Base-by-base conservation (phyloP, 495 filamentous ascomycete genomes). In the Melanomma pulvis-pyrius region DNA sequence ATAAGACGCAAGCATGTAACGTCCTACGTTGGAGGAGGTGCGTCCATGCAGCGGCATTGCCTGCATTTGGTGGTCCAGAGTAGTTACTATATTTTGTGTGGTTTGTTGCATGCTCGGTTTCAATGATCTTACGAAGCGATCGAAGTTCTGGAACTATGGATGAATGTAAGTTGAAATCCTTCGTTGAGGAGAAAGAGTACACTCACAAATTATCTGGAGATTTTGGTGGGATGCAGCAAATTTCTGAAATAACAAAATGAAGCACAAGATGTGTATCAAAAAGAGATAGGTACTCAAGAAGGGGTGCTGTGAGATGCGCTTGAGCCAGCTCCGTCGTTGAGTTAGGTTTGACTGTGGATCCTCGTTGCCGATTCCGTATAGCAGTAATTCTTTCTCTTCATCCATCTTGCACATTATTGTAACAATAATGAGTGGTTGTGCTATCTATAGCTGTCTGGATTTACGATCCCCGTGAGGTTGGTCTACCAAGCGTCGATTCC, bases 61-160 rank as follows among this genome's bases (percentile, higher is more conserved):
- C 26, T 12, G 1, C 26, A 28, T 51, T 52, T 6, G 59, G 59
- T 8, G 46, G 59, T 3, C 59, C 59, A 1, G 59, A 61, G 32
- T 36, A 61, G 25, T 24, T 34, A 11, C 17, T 52, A 22, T 51
- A 61, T 8, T 46, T 25, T 8, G 47, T 61, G 29, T 61, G 59
- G 28, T 61, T 61, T 32, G 59, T 61, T 13, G 48, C 59, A 28
- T 61, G 59, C 21, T 39, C 30, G 25, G 7, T 4, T 8, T 51
- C 4, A 6, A 41, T 30, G 15, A 24, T 17, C 24, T 51, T 11
- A 1, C 47, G 44, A 39, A 61, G 47, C 3, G 24, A 21, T 13
- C 47, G 47, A n/a, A 61, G 32, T 52, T 61, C 59, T 9, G 25
- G 48, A 34, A 61, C 59, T 61, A 24, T 5, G 5, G 48, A 26